Conservation (phyloP, 192 early-diverging fungal species). For the Entomortierella parvispora region DNA sequence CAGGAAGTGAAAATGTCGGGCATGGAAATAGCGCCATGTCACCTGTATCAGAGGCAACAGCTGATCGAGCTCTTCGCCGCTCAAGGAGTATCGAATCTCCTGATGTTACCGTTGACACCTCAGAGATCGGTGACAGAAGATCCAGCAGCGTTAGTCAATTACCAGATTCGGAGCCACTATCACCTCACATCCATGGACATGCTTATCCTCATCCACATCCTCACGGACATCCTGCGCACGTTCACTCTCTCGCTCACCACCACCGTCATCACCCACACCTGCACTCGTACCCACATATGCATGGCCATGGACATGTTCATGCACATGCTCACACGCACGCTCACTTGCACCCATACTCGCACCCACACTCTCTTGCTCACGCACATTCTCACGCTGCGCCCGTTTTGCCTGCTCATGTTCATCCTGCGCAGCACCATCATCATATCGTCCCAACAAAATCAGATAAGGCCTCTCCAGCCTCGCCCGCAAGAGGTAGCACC, state of each 20-base stretch:
- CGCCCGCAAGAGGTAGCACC: constrained; percentile 9
- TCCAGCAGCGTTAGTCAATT: too few relatives aligned
- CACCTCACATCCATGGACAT: too few relatives aligned
- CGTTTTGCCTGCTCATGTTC: constrained; percentile 28
- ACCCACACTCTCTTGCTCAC: background rate
- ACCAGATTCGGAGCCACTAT: too few relatives aligned
- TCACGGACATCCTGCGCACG: too few relatives aligned
- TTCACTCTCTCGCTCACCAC: background rate
- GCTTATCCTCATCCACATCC: too few relatives aligned
- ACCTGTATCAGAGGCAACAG: background rate
- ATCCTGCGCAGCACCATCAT: constrained; percentile 41
- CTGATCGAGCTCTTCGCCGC: too few relatives aligned
- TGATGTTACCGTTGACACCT: too few relatives aligned
- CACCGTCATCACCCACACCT: constrained; percentile 11
- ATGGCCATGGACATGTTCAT: background rate
- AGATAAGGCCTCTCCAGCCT: background rate
- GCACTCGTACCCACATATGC: constrained; percentile 6
- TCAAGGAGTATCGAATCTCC: too few relatives aligned
- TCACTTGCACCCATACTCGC: background rate
- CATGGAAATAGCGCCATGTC: background rate
- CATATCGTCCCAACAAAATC: constrained; percentile 21
- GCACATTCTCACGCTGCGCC: constrained; percentile 20
- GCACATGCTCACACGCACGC: constrained; percentile 2
- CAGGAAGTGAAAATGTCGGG: background rate
- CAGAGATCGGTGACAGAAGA: too few relatives aligned